Evolutionary conservation across 208 protist genomes (phyloP).

Genomic region (Trypanosoma mega): DNA sequence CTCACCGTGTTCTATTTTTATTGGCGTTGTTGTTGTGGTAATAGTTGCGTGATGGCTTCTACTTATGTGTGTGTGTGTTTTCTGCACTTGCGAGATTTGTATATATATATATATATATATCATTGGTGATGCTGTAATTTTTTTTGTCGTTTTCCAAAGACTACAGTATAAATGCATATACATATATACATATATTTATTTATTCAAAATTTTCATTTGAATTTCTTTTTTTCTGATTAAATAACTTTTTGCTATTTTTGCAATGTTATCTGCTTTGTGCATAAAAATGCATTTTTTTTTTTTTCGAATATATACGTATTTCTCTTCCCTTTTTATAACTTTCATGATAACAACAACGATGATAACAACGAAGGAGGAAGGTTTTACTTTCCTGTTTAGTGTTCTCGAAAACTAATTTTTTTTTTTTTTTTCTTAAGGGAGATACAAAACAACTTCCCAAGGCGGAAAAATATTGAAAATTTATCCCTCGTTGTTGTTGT

Average conservation of each 20-base stretch:
- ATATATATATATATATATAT: no score
- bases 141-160: no score
- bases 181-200: not conserved
- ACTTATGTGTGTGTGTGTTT: no score
- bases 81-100: no score
- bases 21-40: constrained; percentile 14
- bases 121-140: no score
- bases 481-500: not conserved
- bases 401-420: not conserved
- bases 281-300: no score
- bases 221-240: no score
- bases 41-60: not conserved
- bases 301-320: constrained; percentile 4
- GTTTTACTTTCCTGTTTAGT: not conserved
- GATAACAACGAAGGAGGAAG: constrained; percentile 9
- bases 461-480: not conserved
- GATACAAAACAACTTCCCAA: not conserved
- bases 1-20: constrained; percentile 6
- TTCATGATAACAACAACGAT: constrained; percentile 5
- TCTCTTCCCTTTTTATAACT: not conserved
- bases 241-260: no score
- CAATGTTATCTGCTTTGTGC: no score
- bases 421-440: not conserved
- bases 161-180: not conserved
- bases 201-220: no score